These are phyloP conservation scores for Marasmius oreades DNA, from an alignment of 1,284 basidiomycete species.

Conservation along the genomic window DNA sequence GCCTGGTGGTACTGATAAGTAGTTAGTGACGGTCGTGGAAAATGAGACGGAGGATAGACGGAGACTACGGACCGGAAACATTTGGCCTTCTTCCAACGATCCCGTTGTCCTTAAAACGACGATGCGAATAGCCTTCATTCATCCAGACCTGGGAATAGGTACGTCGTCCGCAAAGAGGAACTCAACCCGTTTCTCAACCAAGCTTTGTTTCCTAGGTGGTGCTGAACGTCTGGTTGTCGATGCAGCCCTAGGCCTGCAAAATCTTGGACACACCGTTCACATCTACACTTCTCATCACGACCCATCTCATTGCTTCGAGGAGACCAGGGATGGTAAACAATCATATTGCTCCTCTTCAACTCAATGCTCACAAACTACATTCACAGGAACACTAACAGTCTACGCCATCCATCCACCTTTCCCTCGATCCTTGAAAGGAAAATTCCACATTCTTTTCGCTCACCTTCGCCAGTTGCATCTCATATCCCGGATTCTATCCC, in stretches of 20 bases:
- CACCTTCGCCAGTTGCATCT: constrained; percentile 88
- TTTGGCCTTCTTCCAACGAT: too few species aligned
- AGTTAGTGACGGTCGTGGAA: too few species aligned
- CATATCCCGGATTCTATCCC: constrained; percentile 54
- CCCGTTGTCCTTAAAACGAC: not conserved
- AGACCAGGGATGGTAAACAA: constrained; percentile 77
- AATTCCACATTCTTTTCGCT: constrained; percentile 86
- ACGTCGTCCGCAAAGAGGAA: constrained; percentile 1
- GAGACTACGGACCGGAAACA: too few species aligned
- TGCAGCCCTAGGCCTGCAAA: constrained; percentile 85
- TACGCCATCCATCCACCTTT: constrained; percentile 74
- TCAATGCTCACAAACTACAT: constrained; percentile 1
- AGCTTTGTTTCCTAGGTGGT: constrained; percentile 58
- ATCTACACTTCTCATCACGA: constrained; percentile 96
- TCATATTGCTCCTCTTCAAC: not conserved
- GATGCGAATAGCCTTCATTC: constrained; percentile 76
- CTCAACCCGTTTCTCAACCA: constrained; percentile 2
- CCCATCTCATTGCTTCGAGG: constrained; percentile 80
- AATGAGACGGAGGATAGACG: too few species aligned
- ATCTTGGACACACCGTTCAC: constrained; percentile 83
- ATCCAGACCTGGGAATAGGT: constrained; percentile 96
- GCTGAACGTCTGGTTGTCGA: constrained; percentile 97
- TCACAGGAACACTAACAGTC: constrained; percentile 79
- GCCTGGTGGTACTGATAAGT: too few species aligned
- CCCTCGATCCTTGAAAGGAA: constrained; percentile 74